These are phyloP conservation scores for Talaromyces stipitatus DNA, from an alignment of 495 filamentous ascomycete species.

Conservation along the genomic window DNA sequence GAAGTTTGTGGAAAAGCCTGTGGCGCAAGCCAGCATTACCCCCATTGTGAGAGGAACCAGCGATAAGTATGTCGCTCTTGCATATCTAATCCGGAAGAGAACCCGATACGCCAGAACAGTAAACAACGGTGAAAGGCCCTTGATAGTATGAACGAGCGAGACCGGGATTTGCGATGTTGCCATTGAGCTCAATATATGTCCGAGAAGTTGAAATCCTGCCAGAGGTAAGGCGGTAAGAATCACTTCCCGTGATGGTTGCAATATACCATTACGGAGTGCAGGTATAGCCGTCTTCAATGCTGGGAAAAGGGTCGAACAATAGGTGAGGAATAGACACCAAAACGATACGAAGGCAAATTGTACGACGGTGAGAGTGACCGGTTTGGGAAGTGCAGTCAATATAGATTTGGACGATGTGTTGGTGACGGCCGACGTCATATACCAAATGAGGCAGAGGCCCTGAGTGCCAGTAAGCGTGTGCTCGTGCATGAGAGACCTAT, in stretches of 20 bases:
- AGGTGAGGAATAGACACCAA: conserved; percentile 77
- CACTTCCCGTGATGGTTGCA: conserved; percentile 72
- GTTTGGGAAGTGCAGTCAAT: conserved; percentile 84
- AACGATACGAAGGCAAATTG: conserved; percentile 91
- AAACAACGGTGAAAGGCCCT: conserved; percentile 95
- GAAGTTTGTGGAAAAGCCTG: conserved; percentile 78
- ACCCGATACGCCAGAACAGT: conserved; percentile 91
- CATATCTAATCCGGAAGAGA: conserved; percentile 81
- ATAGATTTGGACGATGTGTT: conserved; percentile 98
- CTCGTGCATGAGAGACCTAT: neutral
- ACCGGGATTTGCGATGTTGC: conserved; percentile 93
- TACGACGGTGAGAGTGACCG: conserved; percentile 86
- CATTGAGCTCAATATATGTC: conserved; percentile 87
- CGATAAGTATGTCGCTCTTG: conserved; percentile 81
- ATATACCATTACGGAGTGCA: conserved; percentile 73
- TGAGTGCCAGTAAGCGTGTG: conserved; percentile 21
- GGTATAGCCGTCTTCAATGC: conserved; percentile 59
- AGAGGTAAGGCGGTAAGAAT: conserved; percentile 83
- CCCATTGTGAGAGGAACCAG: conserved; percentile 86
- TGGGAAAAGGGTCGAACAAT: conserved; percentile 63
- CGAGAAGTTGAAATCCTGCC: conserved; percentile 85
- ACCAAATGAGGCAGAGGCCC: conserved; percentile 84
- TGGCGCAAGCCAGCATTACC: conserved; percentile 91
- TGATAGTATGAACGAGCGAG: conserved; percentile 96
- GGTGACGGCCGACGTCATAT: conserved; percentile 85